Conservation (phyloP, 352 stramenopile species). For the Pythium apleroticum region DNA sequence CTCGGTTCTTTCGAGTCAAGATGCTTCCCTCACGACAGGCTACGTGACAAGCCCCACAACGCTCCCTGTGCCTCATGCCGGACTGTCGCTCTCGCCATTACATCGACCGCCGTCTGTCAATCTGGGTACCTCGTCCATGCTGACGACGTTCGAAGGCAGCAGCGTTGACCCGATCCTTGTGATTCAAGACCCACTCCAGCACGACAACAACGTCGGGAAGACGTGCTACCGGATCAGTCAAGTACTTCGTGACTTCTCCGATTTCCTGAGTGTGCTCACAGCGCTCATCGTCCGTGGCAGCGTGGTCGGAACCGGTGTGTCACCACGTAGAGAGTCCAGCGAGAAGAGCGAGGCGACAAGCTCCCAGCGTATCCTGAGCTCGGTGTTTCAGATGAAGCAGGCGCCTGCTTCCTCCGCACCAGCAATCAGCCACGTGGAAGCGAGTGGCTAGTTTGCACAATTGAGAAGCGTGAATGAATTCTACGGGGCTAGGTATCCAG, state of each 20-base stretch:
- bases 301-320: slow-evolving; percentile 54
- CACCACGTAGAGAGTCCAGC: not conserved
- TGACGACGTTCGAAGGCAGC: slow-evolving; percentile 16
- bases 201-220: slow-evolving; percentile 80
- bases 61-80: slow-evolving; percentile 5
- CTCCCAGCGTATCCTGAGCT: slow-evolving; percentile 21
- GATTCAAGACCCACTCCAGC: slow-evolving; percentile 71
- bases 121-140: not conserved
- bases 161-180: slow-evolving; percentile 49
- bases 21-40: slow-evolving; percentile 5
- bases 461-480: too few species aligned
- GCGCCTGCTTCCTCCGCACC: not conserved
- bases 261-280: slow-evolving; percentile 81
- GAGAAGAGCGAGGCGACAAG: not conserved
- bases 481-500: too few species aligned
- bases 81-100: slow-evolving; percentile 18
- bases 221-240: slow-evolving; percentile 85
- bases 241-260: slow-evolving; percentile 79
- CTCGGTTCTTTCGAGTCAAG: slow-evolving; percentile 36
- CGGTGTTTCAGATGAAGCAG: slow-evolving; percentile 30
- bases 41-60: slow-evolving; percentile 13
- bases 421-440: not conserved
- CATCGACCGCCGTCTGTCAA: not conserved
- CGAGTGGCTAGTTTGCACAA: too few species aligned
- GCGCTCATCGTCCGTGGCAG: slow-evolving; percentile 79